phyloP scores from a whole-genome alignment of 2,329 filamentous ascomycete species.

The Microascus cirrosus region DNA sequence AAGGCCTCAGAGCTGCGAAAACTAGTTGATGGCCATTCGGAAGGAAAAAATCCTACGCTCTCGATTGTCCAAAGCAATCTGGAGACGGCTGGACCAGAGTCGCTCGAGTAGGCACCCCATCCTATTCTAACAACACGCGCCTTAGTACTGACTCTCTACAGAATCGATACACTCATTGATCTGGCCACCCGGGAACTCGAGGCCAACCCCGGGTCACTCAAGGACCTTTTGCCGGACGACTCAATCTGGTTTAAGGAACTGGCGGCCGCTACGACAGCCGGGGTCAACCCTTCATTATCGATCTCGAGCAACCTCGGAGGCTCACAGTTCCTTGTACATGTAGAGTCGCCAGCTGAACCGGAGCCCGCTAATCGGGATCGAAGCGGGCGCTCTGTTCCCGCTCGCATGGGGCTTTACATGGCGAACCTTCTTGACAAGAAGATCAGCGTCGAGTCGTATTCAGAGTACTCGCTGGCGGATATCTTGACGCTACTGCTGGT shows the following conservation, averaged over 20 bases:
- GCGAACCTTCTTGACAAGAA: conserved; percentile 40
- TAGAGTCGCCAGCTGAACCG: conserved; percentile 10
- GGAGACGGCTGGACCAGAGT: conserved; percentile 33
- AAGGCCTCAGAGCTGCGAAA: conserved; percentile 28
- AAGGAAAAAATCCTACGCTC: conserved; percentile 31
- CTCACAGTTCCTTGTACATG: conserved; percentile 50
- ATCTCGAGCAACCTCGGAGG: conserved; percentile 66
- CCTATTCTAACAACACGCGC: background rate
- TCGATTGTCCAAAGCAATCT: conserved; percentile 45
- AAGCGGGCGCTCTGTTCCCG: conserved; percentile 59
- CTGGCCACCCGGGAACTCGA: conserved; percentile 30
- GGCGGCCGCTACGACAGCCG: conserved; percentile 33
- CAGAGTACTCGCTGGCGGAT: conserved; percentile 32
- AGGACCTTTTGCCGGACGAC: conserved; percentile 50
- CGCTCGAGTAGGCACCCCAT: conserved; percentile 32
- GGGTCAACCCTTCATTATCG: conserved; percentile 53
- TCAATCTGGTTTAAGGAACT: conserved; percentile 57
- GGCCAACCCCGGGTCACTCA: conserved; percentile 17
- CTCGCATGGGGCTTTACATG: conserved; percentile 65
- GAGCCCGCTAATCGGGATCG: conserved; percentile 43
- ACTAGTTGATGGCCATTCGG: conserved; percentile 23
- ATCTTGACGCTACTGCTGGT: conserved; percentile 39
- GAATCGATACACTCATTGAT: conserved; percentile 40
- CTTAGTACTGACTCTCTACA: conserved; percentile 10
- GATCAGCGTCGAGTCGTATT: conserved; percentile 24